phyloP scores from a whole-genome alignment of 192 early-diverging fungal genomes.

The Coemansia sp. region DNA sequence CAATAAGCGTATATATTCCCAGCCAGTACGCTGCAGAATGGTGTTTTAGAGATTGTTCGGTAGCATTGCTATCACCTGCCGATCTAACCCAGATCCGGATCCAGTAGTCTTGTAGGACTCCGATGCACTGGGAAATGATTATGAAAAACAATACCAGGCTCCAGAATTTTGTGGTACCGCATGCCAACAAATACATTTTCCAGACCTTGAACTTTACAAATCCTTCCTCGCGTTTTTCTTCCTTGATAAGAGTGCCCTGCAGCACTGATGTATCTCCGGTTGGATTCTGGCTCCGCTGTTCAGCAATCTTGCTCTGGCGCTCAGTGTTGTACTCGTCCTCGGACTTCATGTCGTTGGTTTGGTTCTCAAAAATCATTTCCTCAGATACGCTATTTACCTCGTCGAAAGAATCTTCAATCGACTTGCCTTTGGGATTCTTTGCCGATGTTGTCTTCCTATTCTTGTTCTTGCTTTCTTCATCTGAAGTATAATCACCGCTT shows the following conservation, averaged over 20 bases:
- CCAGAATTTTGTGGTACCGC: constrained; percentile 66
- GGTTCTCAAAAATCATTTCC: not conserved
- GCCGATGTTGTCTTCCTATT: not conserved
- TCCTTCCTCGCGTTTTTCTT: constrained; percentile 79
- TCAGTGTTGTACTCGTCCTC: constrained; percentile 29
- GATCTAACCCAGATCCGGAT: constrained; percentile 60
- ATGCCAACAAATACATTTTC: constrained; percentile 66
- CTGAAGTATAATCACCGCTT: constrained; percentile 19
- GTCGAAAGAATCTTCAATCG: not conserved
- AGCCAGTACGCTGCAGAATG: constrained; percentile 63
- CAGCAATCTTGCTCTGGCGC: constrained; percentile 22
- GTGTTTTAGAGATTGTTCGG: not conserved
- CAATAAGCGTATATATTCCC: constrained; percentile 62
- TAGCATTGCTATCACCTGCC: not conserved
- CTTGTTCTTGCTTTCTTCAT: constrained; percentile 38
- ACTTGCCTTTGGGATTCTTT: constrained; percentile 34
- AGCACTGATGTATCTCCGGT: constrained; percentile 14
- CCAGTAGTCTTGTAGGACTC: constrained; percentile 64
- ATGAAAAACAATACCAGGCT: constrained; percentile 48
- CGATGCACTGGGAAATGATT: constrained; percentile 37
- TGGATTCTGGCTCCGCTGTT: constrained; percentile 40
- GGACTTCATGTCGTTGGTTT: constrained; percentile 10
- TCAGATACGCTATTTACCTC: not conserved
- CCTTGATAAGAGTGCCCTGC: constrained; percentile 66
- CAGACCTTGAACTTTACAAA: constrained; percentile 71